Evolutionary conservation across 148 eudicot genomes (phyloP), one percentile per base, ranked within the genome.

Genomic region (Polygonum aviculare): DNA sequence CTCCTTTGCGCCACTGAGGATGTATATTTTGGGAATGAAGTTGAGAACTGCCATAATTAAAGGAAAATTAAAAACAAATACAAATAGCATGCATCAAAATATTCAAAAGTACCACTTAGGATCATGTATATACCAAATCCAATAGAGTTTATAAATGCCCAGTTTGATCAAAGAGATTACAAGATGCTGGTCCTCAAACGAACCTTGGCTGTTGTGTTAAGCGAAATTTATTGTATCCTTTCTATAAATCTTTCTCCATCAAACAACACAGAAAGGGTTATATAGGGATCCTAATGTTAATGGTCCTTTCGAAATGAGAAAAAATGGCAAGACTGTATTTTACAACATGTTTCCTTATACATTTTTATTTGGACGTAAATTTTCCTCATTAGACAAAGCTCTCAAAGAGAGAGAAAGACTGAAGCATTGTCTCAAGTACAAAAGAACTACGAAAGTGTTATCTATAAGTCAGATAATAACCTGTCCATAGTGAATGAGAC

Each of bases 401-500:
- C 36, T 60, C 18, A 63, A 33, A 63, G 12, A 63, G 3, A 12
- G 18, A 63, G 1, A 63, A 3, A 63, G 70, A 35, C 36, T 35
- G 67, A 21, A 7, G 35, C 22, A 10, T 18, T 55, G 62, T 19
- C 31, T 55, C 62, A 55, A 57, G 33, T 22, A 11, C 18, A 40
- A 65, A 6, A 16, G 71, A 65, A 35, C 41, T 10, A 35, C 5
- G 35, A 65, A 11, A 33, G 11, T 65, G 36, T 14, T 65, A 14
- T 15, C 69, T 35, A 65, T 6, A 65, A 65, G 41, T n/a, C 18
- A 33, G 71, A 65, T 14, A 33, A 65, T 65, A 65, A 95, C 99
- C 96, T 93, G 96, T 51, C 99, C 97, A 80, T 79, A 87, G 85
- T 89, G 96, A 79, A 95, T 87, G 81, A 95, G 94, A 41, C 96